Base-by-base conservation (phyloP, 1,284 basidiomycete species). In the Puccinia coronata region DNA sequence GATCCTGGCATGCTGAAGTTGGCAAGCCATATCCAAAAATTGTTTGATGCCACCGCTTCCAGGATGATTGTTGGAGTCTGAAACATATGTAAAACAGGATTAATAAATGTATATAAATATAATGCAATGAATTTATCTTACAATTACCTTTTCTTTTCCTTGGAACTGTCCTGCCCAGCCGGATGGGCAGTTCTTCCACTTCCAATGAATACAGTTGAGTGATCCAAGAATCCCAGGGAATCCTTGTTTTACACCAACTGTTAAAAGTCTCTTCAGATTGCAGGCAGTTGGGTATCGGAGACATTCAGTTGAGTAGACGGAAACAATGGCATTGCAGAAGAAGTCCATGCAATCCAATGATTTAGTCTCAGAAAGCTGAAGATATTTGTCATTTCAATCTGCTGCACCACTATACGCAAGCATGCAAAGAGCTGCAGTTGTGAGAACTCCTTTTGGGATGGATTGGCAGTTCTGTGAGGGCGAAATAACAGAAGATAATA, bases 131-230 rank as follows among this genome's bases (percentile, higher is more conserved):
- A 57, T n/a, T n/a, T n/a, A n/a, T n/a, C n/a, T n/a, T n/a, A n/a
- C n/a, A 57, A 57, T 9, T 23, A 69, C 11, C 36, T 72, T 55
- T 31, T 77, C 75, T 53, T 77, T 77, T n/a, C 75, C 75, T 65
- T 63, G 39, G 39, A 34, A 77, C 23, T 65, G 14, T 20, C 59
- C 75, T 49, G 59, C 31, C 61, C 59, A 77, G 3, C 57, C 75
- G 18, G 43, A 39, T 11, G 75, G 75, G 34, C 59, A 77, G 49
- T 65, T 77, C 34, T 65, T 75, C 72, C 72, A 75, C n/a, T 36
- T 16, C 72, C 72, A 75, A 47, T 59, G 49, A 49, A n/a, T n/a
- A n/a, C n/a, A n/a, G n/a, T n/a, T n/a, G n/a, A n/a, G n/a, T n/a
- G n/a, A n/a, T n/a, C n/a, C 72, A 16, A 75, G 53, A 49, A 75